These are phyloP conservation scores for Ambrosiella xylebori DNA, from an alignment of 2,329 filamentous ascomycete species.

Conservation along the genomic window DNA sequence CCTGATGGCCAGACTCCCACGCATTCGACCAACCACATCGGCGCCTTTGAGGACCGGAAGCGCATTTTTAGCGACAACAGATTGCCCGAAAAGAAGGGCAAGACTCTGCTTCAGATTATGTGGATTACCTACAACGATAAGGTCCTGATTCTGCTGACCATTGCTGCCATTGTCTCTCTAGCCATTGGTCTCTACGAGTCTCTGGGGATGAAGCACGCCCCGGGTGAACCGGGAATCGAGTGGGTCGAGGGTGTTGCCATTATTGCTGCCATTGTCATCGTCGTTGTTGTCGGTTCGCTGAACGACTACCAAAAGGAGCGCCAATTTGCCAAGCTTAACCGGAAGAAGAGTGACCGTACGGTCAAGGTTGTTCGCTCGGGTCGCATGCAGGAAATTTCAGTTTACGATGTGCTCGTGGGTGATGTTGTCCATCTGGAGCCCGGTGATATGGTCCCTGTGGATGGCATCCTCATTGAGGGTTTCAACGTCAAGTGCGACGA, in stretches of 20 bases:
- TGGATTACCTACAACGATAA: slow-evolving; percentile 80
- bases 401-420: slow-evolving; percentile 52
- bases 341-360: slow-evolving; percentile 58
- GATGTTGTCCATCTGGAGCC: slow-evolving; percentile 59
- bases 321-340: slow-evolving; percentile 63
- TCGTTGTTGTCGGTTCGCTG: slow-evolving; percentile 57
- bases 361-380: slow-evolving; percentile 59
- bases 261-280: slow-evolving; percentile 61
- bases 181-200: slow-evolving; percentile 62
- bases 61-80: slow-evolving; percentile 57
- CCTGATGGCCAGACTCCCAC: slow-evolving; percentile 8
- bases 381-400: slow-evolving; percentile 49
- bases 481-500: slow-evolving; percentile 64
- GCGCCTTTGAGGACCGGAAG: slow-evolving; percentile 43
- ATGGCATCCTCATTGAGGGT: slow-evolving; percentile 55
- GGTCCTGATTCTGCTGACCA: slow-evolving; percentile 53
- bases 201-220: slow-evolving; percentile 39
- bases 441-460: slow-evolving; percentile 57
- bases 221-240: slow-evolving; percentile 41
- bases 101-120: slow-evolving; percentile 53
- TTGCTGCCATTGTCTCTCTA: slow-evolving; percentile 55
- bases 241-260: slow-evolving; percentile 75
- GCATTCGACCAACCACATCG: slow-evolving; percentile 13
- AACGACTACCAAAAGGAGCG: slow-evolving; percentile 71
- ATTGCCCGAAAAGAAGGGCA: slow-evolving; percentile 57